These are phyloP conservation scores for Phytophthora constricta DNA, from an alignment of 352 stramenopile species.

Conservation along the genomic window DNA sequence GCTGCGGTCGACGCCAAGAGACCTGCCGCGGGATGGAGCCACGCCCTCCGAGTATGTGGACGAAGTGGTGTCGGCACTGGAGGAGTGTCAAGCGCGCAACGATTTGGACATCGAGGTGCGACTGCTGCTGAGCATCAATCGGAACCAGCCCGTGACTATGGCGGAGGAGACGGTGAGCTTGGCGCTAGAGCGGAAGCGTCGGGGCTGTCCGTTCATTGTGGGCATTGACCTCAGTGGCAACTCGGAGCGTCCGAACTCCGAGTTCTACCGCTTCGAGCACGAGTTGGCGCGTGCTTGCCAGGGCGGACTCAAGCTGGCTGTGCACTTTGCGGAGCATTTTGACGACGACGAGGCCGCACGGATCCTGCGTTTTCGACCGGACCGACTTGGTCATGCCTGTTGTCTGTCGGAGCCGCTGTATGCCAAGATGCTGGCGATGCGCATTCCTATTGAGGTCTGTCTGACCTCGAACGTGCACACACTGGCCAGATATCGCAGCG, in stretches of 20 bases:
- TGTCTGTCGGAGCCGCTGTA: constrained; percentile 80
- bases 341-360: constrained; percentile 77
- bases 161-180: constrained; percentile 73
- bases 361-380: constrained; percentile 90
- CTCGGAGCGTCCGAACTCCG: constrained; percentile 73
- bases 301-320: constrained; percentile 82
- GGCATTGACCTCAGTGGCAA: constrained; percentile 90
- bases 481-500: constrained; percentile 74
- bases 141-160: constrained; percentile 67
- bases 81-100: constrained; percentile 60
- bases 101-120: constrained; percentile 78
- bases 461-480: constrained; percentile 95
- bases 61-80: constrained; percentile 68
- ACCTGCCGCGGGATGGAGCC: constrained; percentile 58
- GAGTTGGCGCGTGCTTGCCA: constrained; percentile 73
- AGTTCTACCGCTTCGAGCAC: constrained; percentile 87
- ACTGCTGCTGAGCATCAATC: constrained; percentile 84
- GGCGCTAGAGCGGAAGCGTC: constrained; percentile 55
- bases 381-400: constrained; percentile 93
- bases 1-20: constrained; percentile 81
- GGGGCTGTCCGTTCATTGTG: constrained; percentile 66
- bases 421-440: constrained; percentile 60
- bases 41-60: constrained; percentile 72
- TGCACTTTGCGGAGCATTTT: constrained; percentile 94
- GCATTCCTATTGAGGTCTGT: constrained; percentile 94